Percentiles rank a stretch among this genome's conserved stretches.
These are phyloP conservation scores for Chaetomiaceae sp. DNA, from an alignment of 2,329 filamentous ascomycete genomes.

Conservation along the genomic window DNA sequence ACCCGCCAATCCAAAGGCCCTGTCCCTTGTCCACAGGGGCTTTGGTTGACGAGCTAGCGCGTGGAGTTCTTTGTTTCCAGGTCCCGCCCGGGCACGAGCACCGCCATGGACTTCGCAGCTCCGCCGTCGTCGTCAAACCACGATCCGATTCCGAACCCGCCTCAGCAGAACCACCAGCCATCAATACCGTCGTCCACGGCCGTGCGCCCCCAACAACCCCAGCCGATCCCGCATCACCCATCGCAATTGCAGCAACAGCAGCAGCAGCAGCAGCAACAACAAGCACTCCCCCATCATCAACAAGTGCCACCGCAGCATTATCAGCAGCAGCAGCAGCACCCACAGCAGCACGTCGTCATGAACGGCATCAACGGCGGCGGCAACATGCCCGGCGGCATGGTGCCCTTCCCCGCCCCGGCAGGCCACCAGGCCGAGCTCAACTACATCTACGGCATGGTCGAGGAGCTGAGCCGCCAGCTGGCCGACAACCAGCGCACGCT, in stretches of 20 bases:
- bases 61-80: background rate
- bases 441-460: constrained; percentile 64
- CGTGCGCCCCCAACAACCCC: constrained; percentile 3
- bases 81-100: background rate
- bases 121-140: constrained; percentile 10
- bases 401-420: constrained; percentile 56
- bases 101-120: constrained; percentile 20
- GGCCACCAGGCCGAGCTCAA: constrained; percentile 65
- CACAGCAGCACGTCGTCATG: constrained; percentile 32
- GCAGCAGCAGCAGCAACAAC: constrained; percentile 10
- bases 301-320: constrained; percentile 16
- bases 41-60: background rate
- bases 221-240: constrained; percentile 3
- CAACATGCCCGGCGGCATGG: constrained; percentile 42
- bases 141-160: constrained; percentile 15
- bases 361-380: constrained; percentile 46
- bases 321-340: constrained; percentile 17
- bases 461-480: constrained; percentile 59
- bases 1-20: background rate
- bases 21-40: constrained; percentile 2
- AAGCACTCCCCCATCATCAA: background rate
- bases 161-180: constrained; percentile 4
- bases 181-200: background rate
- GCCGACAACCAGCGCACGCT: constrained; percentile 57
- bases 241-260: constrained; percentile 6